Conservation (phyloP, 305 asterid genomes). For the Petunia hybrid region DNA sequence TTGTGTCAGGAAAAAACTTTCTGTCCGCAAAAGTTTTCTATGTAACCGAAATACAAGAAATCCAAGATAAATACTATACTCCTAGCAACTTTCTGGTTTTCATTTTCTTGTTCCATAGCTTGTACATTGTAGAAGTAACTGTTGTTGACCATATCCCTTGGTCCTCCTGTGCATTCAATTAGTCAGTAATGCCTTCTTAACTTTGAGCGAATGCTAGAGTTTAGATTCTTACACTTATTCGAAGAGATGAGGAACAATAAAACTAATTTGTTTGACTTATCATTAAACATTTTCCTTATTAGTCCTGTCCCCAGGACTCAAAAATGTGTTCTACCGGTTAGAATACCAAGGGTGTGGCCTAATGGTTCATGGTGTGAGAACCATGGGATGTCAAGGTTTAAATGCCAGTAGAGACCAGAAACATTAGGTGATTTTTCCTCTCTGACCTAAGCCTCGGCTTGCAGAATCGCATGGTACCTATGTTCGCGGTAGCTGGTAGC, state of each 20-base stretch:
- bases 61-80: constrained; percentile 26
- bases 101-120: constrained; percentile 11
- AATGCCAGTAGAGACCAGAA: too few relatives aligned
- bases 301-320: background rate
- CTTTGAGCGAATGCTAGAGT: background rate
- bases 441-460: too few relatives aligned
- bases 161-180: background rate
- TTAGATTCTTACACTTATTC: background rate
- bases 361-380: too few relatives aligned
- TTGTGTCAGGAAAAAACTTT: constrained; percentile 57
- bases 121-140: background rate
- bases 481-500: too few relatives aligned
- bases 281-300: background rate
- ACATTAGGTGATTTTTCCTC: too few relatives aligned
- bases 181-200: background rate
- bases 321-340: too few relatives aligned
- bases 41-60: constrained; percentile 50
- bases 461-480: too few relatives aligned
- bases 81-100: background rate
- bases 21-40: constrained; percentile 45
- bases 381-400: too few relatives aligned
- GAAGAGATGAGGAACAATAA: background rate
- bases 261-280: too few relatives aligned
- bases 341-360: too few relatives aligned
- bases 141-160: background rate